A percentile compares a stretch with the other conserved stretches of the same genome.
Conservation (phyloP, 129 eudicot genomes). For the Logfia minima region DNA sequence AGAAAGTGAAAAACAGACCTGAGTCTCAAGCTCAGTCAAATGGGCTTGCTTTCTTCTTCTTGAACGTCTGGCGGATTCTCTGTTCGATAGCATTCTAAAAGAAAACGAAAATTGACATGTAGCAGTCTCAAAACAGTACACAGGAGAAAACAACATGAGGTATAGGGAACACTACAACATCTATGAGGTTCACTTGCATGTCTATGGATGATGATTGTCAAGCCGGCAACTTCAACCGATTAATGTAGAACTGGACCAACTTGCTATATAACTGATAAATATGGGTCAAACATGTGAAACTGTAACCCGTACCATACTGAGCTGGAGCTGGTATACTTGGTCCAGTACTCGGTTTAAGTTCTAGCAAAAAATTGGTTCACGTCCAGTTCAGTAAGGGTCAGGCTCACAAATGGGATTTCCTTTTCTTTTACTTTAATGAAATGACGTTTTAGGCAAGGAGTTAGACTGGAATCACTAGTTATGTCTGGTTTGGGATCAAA, state of each 20-base stretch:
- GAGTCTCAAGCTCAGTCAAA: slow-evolving; percentile 96
- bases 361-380: too few relatives aligned
- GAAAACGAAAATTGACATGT: background rate
- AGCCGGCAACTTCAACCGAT: background rate
- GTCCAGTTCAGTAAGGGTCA: background rate
- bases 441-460: too few relatives aligned
- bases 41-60: slow-evolving; percentile 97
- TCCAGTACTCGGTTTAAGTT: background rate
- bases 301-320: background rate
- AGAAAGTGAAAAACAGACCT: slow-evolving; percentile 37
- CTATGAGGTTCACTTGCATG: background rate
- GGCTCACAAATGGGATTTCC: background rate
- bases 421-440: too few relatives aligned
- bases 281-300: background rate
- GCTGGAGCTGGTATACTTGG: background rate
- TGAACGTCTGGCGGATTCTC: slow-evolving; percentile 97
- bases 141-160: background rate
- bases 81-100: slow-evolving; percentile 93
- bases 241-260: background rate
- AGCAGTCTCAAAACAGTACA: slow-evolving; percentile 3
- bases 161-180: background rate
- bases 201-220: background rate
- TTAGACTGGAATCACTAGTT: too few relatives aligned
- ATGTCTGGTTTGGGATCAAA: background rate
- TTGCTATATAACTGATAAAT: background rate